phyloP scores from a whole-genome alignment of 2,329 filamentous ascomycete genomes.

The Alternaria sp. region DNA sequence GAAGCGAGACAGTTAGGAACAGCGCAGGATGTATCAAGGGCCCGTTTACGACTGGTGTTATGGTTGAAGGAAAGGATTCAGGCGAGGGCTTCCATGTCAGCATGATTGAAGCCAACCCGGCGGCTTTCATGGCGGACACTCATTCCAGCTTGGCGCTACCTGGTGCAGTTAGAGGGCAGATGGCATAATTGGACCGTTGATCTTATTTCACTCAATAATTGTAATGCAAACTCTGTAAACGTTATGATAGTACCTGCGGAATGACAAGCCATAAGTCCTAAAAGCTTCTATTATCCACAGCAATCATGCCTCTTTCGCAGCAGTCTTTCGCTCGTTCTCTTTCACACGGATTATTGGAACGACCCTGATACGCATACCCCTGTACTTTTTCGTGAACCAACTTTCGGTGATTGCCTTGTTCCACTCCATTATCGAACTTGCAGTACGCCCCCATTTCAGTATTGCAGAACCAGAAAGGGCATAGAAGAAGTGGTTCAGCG shows the following conservation, averaged over 20 bases:
- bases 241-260: not conserved
- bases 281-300: not conserved
- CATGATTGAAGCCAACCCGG: slow-evolving; percentile 59
- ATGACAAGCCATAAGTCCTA: fast-evolving
- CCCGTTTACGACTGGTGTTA: slow-evolving; percentile 37
- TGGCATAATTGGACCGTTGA: slow-evolving; percentile 11
- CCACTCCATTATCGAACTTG: no score
- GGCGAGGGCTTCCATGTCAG: slow-evolving; percentile 58
- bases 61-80: slow-evolving; percentile 54
- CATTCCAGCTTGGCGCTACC: slow-evolving; percentile 60
- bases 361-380: no score
- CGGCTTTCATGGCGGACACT: slow-evolving; percentile 60
- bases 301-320: not conserved
- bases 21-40: slow-evolving; percentile 35
- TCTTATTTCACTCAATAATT: not conserved
- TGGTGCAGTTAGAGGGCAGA: slow-evolving; percentile 62
- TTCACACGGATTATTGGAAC: no score
- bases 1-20: slow-evolving; percentile 17
- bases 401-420: no score
- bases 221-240: not conserved
- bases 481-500: not conserved
- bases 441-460: no score
- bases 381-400: no score
- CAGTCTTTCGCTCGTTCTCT: no score
- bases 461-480: not conserved